Conservation (phyloP, 2,329 filamentous ascomycete genomes). For the Akanthomyces uredinophilus region DNA sequence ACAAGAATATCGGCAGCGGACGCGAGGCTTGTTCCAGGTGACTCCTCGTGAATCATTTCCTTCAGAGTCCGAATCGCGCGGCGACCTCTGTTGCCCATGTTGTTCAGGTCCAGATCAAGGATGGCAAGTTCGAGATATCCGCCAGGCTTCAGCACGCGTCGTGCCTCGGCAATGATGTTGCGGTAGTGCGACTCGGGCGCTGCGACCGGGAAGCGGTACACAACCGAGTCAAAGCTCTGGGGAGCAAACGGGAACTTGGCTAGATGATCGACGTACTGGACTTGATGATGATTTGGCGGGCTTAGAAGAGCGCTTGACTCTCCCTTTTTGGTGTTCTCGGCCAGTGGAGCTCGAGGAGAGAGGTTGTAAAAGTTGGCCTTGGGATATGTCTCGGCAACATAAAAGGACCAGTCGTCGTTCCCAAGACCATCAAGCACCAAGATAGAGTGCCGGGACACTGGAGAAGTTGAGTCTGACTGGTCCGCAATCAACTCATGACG, state of each 20-base stretch:
- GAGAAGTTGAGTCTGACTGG: constrained; percentile 29
- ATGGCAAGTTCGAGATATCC: constrained; percentile 76
- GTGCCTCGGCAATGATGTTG: constrained; percentile 68
- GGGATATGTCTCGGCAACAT: constrained; percentile 75
- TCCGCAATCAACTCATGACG: constrained; percentile 60
- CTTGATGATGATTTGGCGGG: constrained; percentile 69
- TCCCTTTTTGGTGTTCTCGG: constrained; percentile 37
- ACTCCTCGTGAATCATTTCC: constrained; percentile 58
- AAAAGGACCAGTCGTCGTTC: constrained; percentile 86
- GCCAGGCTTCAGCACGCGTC: constrained; percentile 70
- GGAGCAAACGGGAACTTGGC: constrained; percentile 69
- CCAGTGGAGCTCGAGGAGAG: constrained; percentile 51
- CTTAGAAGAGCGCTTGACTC: constrained; percentile 47
- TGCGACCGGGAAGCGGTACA: constrained; percentile 70
- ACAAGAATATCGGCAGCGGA: constrained; percentile 59
- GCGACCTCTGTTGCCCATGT: constrained; percentile 70
- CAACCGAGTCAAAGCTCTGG: constrained; percentile 70
- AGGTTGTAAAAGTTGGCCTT: constrained; percentile 72
- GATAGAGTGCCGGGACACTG: constrained; percentile 52
- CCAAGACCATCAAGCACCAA: constrained; percentile 78
- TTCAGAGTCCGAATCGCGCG: constrained; percentile 66
- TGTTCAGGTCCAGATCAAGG: constrained; percentile 74
- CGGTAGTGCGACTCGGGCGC: constrained; percentile 64
- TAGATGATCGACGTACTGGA: constrained; percentile 58
- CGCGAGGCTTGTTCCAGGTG: constrained; percentile 56